Conservation (phyloP, 1,284 basidiomycete genomes). For the Takashimella tepidaria region DNA sequence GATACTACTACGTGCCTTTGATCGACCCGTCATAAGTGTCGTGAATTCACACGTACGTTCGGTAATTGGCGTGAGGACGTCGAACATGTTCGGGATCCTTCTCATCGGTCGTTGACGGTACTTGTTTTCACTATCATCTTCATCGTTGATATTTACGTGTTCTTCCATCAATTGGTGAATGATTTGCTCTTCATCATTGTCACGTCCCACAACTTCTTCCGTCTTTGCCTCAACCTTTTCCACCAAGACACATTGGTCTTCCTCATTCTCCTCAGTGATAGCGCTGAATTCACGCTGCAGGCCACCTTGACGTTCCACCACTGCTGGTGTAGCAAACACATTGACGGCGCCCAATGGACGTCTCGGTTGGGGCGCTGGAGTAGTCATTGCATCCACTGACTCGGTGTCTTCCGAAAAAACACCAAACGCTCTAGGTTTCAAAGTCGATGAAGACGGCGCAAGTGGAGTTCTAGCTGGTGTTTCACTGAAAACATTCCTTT, state of each 20-base stretch:
- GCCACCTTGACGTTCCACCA: constrained; percentile 10
- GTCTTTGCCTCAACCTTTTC: constrained; percentile 14
- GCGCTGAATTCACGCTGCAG: constrained; percentile 9
- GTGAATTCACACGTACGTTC: constrained; percentile 86
- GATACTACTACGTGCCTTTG: constrained; percentile 1
- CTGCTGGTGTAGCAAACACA: constrained; percentile 32
- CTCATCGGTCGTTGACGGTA: neutral
- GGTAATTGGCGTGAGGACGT: constrained; percentile 90
- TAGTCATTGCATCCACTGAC: constrained; percentile 15
- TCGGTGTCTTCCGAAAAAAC: constrained; percentile 37
- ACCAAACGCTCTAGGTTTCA: constrained; percentile 33
- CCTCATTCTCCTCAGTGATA: constrained; percentile 20
- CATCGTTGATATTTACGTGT: neutral
- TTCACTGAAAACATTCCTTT: constrained; percentile 41
- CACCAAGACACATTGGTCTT: too few relatives aligned
- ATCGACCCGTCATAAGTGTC: constrained; percentile 48
- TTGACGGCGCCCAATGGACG: constrained; percentile 11
- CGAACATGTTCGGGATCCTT: neutral
- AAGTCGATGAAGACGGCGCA: constrained; percentile 21
- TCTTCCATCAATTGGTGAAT: neutral
- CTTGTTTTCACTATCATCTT: constrained; percentile 9
- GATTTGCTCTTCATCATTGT: constrained; percentile 18
- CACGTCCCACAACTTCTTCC: constrained; percentile 3
- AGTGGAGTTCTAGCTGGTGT: constrained; percentile 40
- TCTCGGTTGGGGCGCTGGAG: constrained; percentile 2